A percentile compares a stretch with the other conserved stretches of the same genome.
Conservation (phyloP, 2,329 filamentous ascomycete species). For the Monosporascus sp. region DNA sequence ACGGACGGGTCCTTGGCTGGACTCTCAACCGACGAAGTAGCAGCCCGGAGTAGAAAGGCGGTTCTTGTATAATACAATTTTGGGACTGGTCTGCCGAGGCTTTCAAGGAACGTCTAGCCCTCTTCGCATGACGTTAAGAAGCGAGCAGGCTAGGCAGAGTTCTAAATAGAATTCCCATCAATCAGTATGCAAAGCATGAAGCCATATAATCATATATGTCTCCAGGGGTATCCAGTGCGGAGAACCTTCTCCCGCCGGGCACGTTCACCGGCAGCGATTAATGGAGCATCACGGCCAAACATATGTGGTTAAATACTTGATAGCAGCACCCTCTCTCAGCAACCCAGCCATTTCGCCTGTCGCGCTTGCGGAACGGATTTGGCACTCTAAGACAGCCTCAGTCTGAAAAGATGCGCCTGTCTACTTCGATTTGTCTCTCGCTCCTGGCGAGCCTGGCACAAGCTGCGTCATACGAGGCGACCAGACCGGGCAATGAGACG, state of each 20-base stretch:
- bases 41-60: no score
- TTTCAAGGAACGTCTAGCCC: no score
- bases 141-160: no score
- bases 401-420: constrained; percentile 15
- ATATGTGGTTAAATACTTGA: background rate
- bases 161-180: no score
- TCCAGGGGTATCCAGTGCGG: constrained; percentile 2
- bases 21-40: no score
- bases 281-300: background rate
- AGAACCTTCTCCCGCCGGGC: background rate
- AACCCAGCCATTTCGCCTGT: background rate
- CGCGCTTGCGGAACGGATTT: no score
- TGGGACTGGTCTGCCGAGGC: no score
- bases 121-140: no score
- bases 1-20: no score
- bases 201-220: no score
- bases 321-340: background rate
- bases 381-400: background rate
- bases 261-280: background rate
- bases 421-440: constrained; percentile 9
- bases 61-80: no score
- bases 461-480: constrained; percentile 10
- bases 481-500: constrained; percentile 1
- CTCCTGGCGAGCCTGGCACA: constrained; percentile 12
- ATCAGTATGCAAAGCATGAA: no score